These are phyloP conservation scores for Saccharomyces mikatae DNA, from an alignment of 805 yeast genomes.

Conservation along the genomic window DNA sequence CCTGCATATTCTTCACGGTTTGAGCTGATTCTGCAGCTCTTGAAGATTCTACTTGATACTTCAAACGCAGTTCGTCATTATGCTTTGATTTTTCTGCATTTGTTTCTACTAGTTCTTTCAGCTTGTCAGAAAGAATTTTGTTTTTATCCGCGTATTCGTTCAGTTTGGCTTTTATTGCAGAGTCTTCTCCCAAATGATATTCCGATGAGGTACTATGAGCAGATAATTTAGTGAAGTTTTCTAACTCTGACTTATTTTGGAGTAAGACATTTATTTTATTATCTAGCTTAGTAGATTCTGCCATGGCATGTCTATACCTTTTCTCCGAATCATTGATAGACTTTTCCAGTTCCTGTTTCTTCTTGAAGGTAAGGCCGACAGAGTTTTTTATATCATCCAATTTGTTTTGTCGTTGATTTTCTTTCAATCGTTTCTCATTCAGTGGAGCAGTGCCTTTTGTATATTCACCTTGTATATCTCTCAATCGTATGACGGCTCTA, in stretches of 20 bases:
- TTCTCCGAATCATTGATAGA: conserved; percentile 19
- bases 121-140: background rate
- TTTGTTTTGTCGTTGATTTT: conserved; percentile 34
- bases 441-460: conserved; percentile 16
- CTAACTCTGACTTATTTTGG: conserved; percentile 6
- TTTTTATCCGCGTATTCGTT: background rate
- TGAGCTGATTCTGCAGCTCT: conserved; percentile 40
- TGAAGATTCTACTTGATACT: conserved; percentile 41
- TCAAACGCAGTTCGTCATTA: conserved; percentile 31
- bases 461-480: conserved; percentile 23
- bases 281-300: conserved; percentile 13
- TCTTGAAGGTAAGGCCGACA: conserved; percentile 37
- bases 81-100: conserved; percentile 27
- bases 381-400: conserved; percentile 35
- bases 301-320: conserved; percentile 15
- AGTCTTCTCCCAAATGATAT: conserved; percentile 2
- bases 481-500: conserved; percentile 31
- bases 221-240: conserved; percentile 6
- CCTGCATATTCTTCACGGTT: conserved; percentile 18
- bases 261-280: conserved; percentile 7
- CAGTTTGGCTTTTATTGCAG: conserved; percentile 8
- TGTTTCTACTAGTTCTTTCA: conserved; percentile 48
- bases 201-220: conserved; percentile 4
- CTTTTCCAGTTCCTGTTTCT: conserved; percentile 20
- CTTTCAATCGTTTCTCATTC: conserved; percentile 26